A percentile compares a stretch with the other conserved stretches of the same genome.
phyloP scores from a whole-genome alignment of 2,329 filamentous ascomycete genomes.

The Aquanectria penicillioides region DNA sequence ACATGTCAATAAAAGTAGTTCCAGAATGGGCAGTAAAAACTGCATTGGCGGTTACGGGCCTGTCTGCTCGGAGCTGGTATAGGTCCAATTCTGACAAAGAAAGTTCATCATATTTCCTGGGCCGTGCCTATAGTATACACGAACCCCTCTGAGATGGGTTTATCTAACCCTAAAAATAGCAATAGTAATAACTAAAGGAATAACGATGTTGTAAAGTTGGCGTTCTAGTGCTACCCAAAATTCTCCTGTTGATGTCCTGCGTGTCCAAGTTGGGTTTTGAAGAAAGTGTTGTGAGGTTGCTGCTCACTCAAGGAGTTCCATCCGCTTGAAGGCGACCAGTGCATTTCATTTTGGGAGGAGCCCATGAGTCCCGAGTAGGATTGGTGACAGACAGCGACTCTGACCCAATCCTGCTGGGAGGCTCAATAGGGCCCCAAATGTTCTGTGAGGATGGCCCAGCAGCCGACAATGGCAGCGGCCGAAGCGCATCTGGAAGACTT shows the following conservation, averaged over 20 bases:
- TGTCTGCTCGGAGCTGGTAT: conserved; percentile 1
- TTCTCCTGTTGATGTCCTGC: neutral
- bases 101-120: neutral
- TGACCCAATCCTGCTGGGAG: conserved; percentile 39
- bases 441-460: conserved; percentile 26
- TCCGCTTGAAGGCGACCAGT: neutral
- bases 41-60: neutral
- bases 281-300: too few relatives aligned
- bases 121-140: conserved; percentile 18
- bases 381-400: conserved; percentile 5
- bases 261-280: neutral
- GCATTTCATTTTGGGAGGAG: neutral
- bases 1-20: too few relatives aligned
- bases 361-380: neutral
- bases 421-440: conserved; percentile 43
- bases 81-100: neutral
- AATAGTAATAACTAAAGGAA: neutral
- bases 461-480: neutral
- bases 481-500: conserved; percentile 6
- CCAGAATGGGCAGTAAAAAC: neutral
- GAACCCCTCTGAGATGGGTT: neutral
- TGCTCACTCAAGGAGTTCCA: neutral
- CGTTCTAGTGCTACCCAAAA: neutral
- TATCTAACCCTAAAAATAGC: conserved; percentile 3
- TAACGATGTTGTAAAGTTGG: too few relatives aligned